Percentiles rank a stretch among this genome's conserved stretches.
Evolutionary conservation across 139 green algal species (phyloP).

Genomic region (Tetradesmus obliquus): DNA sequence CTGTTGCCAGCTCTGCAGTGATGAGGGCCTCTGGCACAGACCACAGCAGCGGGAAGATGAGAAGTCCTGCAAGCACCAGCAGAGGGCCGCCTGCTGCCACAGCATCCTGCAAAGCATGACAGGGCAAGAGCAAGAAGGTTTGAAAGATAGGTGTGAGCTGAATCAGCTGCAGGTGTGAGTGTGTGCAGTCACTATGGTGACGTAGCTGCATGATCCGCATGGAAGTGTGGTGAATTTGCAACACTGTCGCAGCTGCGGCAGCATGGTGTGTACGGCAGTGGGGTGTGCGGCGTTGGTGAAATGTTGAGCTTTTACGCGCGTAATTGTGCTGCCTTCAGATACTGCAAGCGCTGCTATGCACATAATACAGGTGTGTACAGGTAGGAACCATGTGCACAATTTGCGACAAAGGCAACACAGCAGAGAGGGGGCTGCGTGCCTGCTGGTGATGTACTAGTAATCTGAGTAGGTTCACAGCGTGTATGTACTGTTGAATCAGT

Average conservation of each 20-base stretch:
- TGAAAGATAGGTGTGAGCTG: not conserved
- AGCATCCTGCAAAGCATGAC: conserved; percentile 70
- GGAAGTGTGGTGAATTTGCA: too few species aligned
- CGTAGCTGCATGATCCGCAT: too few species aligned
- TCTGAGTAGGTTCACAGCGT: not conserved
- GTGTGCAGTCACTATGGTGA: not conserved
- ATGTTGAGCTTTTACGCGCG: not conserved
- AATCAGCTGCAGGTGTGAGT: not conserved
- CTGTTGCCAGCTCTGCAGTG: conserved; percentile 92
- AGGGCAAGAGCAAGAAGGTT: not conserved
- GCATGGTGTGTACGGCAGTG: too few species aligned
- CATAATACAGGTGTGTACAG: not conserved
- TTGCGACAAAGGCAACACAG: not conserved
- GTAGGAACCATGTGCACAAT: not conserved
- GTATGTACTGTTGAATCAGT: too few species aligned
- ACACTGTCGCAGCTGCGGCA: not conserved
- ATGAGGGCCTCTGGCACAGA: conserved; percentile 94
- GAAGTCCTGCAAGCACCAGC: conserved; percentile 86
- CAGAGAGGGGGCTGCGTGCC: not conserved
- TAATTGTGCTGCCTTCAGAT: not conserved
- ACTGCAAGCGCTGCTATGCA: not conserved
- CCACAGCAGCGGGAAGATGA: conserved; percentile 90
- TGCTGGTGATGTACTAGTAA: not conserved
- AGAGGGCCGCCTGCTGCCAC: conserved; percentile 85
- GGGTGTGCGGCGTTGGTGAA: not conserved